Base-by-base conservation (phyloP, 208 protist species). In the Trichomonas vaginalis region DNA sequence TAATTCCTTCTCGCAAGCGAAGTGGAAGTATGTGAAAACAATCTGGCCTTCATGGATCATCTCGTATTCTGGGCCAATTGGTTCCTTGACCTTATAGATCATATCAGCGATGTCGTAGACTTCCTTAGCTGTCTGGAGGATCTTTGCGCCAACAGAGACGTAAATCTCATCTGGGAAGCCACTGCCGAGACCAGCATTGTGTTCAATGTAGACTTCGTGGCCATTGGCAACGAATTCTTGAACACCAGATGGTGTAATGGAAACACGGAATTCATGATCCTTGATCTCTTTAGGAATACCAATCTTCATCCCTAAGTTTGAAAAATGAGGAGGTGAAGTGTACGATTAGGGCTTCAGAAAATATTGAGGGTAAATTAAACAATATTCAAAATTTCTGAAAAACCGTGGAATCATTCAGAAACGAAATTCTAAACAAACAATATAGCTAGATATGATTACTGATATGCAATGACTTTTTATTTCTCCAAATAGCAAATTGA, bases 21-120 rank as follows among this genome's bases (percentile, higher is more conserved):
- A 61, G 87, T 95, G 87, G 47, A 95, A 61, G 87, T 95, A 95
- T 61, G 87, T 95, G 23, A 95, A 95, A 61, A 95, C 47, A 32
- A 95, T 61, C n/a, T 95, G 87, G 47, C n/a, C n/a, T n/a, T 49
- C 47, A n/a, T 32, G 87, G n/a, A 95, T 49, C n/a, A 95, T 37
- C 3, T 32, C 49, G 23, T 61, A 95, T 61, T 95, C 87, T 8
- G 87, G n/a, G 15, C n/a, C 23, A 27, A 62, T 49, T 61, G 87
- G 87, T 32, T 95, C 87, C n/a, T 95, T 95, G 23, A 95, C 87
- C 23, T 95, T 95, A 27, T 62, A 49, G 8, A 95, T 95, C 87
- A 95, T 95, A 61, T 95, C 87, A n/a, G 87, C 87, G 8, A 95
- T 61, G 8, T 32, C 49, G 87, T 62, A 95, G 87, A 95, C 87